phyloP scores from a whole-genome alignment of 352 stramenopile genomes.

The Phytophthora aleatoria region DNA sequence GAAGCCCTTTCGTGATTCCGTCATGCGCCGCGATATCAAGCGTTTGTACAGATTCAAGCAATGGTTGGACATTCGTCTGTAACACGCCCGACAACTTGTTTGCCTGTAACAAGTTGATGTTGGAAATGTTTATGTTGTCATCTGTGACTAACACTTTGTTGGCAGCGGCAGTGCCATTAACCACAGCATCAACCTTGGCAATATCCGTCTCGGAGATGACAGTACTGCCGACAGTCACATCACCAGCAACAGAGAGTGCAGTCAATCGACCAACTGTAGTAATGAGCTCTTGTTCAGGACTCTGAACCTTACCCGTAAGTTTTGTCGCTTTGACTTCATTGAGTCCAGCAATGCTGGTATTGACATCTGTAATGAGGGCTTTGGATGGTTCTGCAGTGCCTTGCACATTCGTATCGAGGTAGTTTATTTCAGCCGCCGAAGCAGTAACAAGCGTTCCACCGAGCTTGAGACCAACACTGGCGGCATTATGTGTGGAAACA shows the following conservation, averaged over 20 bases:
- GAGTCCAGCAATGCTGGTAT: background rate
- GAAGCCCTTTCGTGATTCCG: background rate
- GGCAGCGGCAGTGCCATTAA: background rate
- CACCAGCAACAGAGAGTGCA: background rate
- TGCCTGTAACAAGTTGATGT: background rate
- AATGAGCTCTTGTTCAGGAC: background rate
- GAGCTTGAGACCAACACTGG: background rate
- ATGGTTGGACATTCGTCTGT: background rate
- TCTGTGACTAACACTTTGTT: constrained; percentile 1
- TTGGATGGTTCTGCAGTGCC: background rate
- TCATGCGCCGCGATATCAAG: background rate
- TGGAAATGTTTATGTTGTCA: constrained; percentile 1
- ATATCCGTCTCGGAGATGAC: constrained; percentile 1
- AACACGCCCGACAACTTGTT: background rate
- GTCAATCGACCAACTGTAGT: background rate
- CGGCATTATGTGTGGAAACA: background rate
- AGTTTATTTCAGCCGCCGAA: background rate
- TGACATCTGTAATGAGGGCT: background rate
- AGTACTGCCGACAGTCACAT: background rate
- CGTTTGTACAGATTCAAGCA: background rate
- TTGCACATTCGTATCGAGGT: background rate
- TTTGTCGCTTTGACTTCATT: background rate
- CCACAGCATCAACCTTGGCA: background rate
- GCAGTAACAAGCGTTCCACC: background rate
- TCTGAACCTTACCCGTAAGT: background rate